Base-by-base conservation (phyloP, 768 basidiomycete species). In the Lentinula aciculospora region DNA sequence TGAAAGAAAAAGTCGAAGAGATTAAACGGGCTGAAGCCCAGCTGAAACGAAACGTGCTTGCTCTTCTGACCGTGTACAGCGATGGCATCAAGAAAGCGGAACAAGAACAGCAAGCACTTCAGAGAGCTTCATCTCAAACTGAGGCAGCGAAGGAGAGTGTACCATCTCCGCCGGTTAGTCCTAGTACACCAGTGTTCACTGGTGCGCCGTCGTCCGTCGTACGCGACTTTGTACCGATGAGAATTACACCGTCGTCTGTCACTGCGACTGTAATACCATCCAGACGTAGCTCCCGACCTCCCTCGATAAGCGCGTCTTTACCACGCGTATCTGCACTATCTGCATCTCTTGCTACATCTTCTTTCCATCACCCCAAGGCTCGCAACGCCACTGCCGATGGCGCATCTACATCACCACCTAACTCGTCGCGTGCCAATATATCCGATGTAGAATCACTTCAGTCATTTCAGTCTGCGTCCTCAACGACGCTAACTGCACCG, bases 281-380 rank as follows among this genome's bases (percentile, higher is more conserved):
- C 67, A 51, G 65, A 48, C 66, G 72, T 40, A 63, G 67, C 2
- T 50, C 66, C 40, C 61, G 70, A 13, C 46, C 27, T 48, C 9
- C 25, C 34, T 23, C 19, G 19, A 19, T 36, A 6, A 45, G 19
- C 19, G 21, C 1, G 9, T 57, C 32, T 28, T 42, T 69, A 29
- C 64, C 70, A 27, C 59, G 65, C 59, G 57, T 71, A 25, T 81
- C 80, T 56, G 72, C 79, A 7, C 72, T 81, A n/a, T 81, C 79
- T 19, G 72, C 74, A 5, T 80, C 79, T 7, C 66, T 81, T 21
- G 76, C 73, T 15, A 72, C 72, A 31, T 73, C 79, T 19, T 61
- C 63, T 27, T 75, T 79, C 57, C 72, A 77, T 27, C 66, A 73
- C 53, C 67, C 70, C 8, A 49, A n/a, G 19, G 50, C 60, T 17